A percentile compares a stretch with the other conserved stretches of the same genome.
phyloP scores from a whole-genome alignment of 768 basidiomycete species.

The Lepiota subincarnata region DNA sequence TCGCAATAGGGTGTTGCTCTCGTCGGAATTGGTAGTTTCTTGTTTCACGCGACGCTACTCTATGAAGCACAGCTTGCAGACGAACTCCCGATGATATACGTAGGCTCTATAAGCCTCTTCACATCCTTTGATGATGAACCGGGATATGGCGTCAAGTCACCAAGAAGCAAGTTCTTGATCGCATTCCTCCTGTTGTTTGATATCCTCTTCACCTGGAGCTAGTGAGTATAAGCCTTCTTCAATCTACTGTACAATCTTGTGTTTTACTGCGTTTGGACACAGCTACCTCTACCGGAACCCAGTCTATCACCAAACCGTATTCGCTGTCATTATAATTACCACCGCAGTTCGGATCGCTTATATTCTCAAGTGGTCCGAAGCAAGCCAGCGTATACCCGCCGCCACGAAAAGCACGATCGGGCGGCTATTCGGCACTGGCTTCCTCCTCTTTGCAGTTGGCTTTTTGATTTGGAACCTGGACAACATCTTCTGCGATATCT shows the following conservation, averaged over 20 bases:
- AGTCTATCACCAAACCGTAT: constrained; percentile 75
- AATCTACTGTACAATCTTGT: constrained; percentile 4
- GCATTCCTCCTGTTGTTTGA: constrained; percentile 43
- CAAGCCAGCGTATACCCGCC: constrained; percentile 35
- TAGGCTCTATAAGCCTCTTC: constrained; percentile 56
- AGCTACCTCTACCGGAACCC: constrained; percentile 71
- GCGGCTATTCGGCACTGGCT: constrained; percentile 49
- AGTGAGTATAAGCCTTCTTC: constrained; percentile 46
- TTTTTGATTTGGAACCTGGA: constrained; percentile 81
- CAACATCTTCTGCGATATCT: constrained; percentile 62
- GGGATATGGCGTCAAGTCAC: constrained; percentile 39
- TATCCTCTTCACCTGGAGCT: constrained; percentile 63
- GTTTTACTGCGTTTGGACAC: constrained; percentile 1
- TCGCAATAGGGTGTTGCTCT: constrained; percentile 55
- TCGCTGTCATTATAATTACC: constrained; percentile 53
- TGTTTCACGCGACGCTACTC: constrained; percentile 73
- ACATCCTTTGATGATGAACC: constrained; percentile 55
- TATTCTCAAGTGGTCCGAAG: constrained; percentile 44
- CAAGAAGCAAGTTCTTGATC: constrained; percentile 37
- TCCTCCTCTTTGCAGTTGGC: constrained; percentile 53
- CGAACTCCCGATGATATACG: constrained; percentile 81
- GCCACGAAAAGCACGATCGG: constrained; percentile 37
- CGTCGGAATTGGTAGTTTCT: constrained; percentile 73
- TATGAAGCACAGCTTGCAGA: constrained; percentile 79
- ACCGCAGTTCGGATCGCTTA: constrained; percentile 46